Evolutionary conservation across 2,329 filamentous ascomycete species (phyloP), one percentile per base, ranked within the genome.

Genomic region (Ilyonectria mors-panacis): DNA sequence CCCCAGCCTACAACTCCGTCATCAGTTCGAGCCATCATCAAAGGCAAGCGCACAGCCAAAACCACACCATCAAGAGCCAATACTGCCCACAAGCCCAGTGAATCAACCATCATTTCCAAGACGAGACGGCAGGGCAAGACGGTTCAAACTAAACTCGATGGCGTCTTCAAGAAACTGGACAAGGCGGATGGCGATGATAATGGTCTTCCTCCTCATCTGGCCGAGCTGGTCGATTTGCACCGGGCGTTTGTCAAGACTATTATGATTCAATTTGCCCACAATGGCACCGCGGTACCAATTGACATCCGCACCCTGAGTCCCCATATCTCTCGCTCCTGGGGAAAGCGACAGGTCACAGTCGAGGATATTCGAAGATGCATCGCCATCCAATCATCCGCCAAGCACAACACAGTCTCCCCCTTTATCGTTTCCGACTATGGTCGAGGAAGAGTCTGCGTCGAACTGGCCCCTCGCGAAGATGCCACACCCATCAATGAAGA

Each of bases 251-350:
- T 93, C 65, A 90, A 91, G 74, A 90, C 92, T 0, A 82, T 94
- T 26, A 87, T 88, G 0, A 81, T 94, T 10, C 91, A 94, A 74
- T 87, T 89, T 67, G 91, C 91, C 1, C 92, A 95, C 79, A 89
- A 92, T 78, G 90, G 91, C 66, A 81, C 83, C 33, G 83, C 85
- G 53, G 84, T 88, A 0, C 90, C 93, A 0, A 87, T 90, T 26
- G 91, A 94, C 73, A 78, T 94, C 50, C 83, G 85, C 39, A 82
- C 85, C 33, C 84, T 94, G 39, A 85, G 87, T 37, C 89, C 89
- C 10, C 86, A 89, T 63, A 84, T 93, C 45, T 88, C 91, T 13
- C 87, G 89, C 70, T 83, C 91, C 42, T 95, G 92, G 92, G 91
- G 92, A 66, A 94, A 92, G 81, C 86, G 92, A 35, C 85, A 85